phyloP scores from a whole-genome alignment of 345 rosid species.

The Citrus hindsii region DNA sequence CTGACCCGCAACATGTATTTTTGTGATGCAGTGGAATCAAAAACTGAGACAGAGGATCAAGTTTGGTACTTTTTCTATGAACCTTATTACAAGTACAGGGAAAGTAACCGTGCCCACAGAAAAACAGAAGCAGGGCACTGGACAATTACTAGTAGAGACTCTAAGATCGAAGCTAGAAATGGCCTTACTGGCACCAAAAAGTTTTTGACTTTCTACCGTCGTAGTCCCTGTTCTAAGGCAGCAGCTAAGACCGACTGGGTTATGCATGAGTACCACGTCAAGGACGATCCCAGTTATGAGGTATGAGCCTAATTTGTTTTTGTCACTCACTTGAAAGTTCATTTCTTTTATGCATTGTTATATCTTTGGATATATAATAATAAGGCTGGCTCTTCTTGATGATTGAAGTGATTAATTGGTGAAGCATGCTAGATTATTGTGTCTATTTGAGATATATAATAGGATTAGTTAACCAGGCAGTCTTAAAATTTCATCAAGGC shows the following conservation, averaged over 20 bases:
- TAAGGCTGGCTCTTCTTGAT: no score
- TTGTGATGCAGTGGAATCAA: not conserved
- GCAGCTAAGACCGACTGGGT: not conserved
- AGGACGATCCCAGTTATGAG: not conserved
- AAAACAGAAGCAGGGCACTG: slow-evolving; percentile 30
- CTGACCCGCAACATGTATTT: not conserved
- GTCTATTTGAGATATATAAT: not conserved
- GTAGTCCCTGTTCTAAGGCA: not conserved
- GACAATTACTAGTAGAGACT: slow-evolving; percentile 31
- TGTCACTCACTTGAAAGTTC: no score
- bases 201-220: not conserved
- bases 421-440: not conserved
- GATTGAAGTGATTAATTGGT: not conserved
- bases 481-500: not conserved
- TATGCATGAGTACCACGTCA: not conserved
- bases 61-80: slow-evolving; percentile 34
- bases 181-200: not conserved
- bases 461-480: not conserved
- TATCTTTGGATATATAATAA: no score
- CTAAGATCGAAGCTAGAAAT: slow-evolving; percentile 14
- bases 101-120: slow-evolving; percentile 22
- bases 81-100: not conserved
- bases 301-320: no score
- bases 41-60: slow-evolving; percentile 13
- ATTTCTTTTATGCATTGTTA: no score